Percentiles rank a stretch among this genome's conserved stretches.
phyloP scores from a whole-genome alignment of 441 rosid genomes.

The Mallotus japonicus region DNA sequence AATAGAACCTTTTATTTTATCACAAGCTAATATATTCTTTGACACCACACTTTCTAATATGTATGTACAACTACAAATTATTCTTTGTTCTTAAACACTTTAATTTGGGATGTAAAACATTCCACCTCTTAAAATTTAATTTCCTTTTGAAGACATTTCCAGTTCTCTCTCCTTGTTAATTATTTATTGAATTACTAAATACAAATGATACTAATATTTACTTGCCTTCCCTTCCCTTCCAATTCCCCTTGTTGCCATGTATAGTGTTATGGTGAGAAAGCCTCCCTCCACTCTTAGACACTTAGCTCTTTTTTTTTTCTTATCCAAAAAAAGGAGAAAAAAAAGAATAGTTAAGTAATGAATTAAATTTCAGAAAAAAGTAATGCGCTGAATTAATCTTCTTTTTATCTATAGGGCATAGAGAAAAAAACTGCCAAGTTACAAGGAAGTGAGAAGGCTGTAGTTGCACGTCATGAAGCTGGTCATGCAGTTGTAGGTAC shows the following conservation, averaged over 20 bases:
- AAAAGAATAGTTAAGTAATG: too few species aligned
- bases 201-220: too few species aligned
- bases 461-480: slow-evolving; percentile 97
- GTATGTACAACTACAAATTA: background rate
- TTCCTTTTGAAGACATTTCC: too few species aligned
- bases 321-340: background rate
- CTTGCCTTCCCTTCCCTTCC: too few species aligned
- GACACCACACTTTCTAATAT: too few species aligned
- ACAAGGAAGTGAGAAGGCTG: slow-evolving; percentile 87
- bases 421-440: slow-evolving; percentile 95
- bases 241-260: too few species aligned
- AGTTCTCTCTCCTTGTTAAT: too few species aligned
- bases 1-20: background rate
- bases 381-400: slow-evolving; percentile 8
- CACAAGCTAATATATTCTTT: background rate
- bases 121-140: too few species aligned
- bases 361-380: background rate
- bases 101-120: too few species aligned
- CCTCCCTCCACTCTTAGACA: too few species aligned
- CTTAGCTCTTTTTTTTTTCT: background rate
- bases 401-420: slow-evolving; percentile 58
- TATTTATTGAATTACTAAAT: too few species aligned
- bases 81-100: background rate
- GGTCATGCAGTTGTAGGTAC: slow-evolving; percentile 99
- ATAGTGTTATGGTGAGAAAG: too few species aligned